Evolutionary conservation across 225 moss, liverwort and hornwort genomes (phyloP).

Genomic region (Thuidium tamariscinum): DNA sequence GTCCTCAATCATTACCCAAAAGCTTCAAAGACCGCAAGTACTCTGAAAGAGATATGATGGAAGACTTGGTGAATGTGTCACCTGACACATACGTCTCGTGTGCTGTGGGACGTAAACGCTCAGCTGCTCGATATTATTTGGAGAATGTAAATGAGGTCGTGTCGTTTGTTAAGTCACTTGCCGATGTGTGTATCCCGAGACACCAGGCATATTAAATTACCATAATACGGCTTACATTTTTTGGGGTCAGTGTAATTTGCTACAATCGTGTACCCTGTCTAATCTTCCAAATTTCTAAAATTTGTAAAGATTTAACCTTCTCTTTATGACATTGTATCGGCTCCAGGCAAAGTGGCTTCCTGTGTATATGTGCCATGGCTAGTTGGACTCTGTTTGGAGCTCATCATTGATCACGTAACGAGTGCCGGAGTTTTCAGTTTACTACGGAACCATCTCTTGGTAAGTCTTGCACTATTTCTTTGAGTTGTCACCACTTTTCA

Average conservation of each 20-base stretch:
- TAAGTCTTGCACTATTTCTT: neutral
- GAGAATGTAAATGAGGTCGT: constrained; percentile 71
- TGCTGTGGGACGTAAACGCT: constrained; percentile 77
- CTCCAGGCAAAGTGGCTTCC: neutral
- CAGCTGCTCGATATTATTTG: constrained; percentile 76
- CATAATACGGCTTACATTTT: constrained; percentile 26
- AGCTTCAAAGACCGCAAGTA: constrained; percentile 39
- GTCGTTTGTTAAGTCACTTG: constrained; percentile 54
- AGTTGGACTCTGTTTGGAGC: neutral
- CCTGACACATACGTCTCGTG: constrained; percentile 83
- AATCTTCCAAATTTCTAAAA: constrained; percentile 13
- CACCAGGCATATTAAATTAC: constrained; percentile 19
- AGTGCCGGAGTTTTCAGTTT: neutral
- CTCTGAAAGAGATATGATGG: constrained; percentile 25
- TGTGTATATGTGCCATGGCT: neutral
- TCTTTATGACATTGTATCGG: neutral
- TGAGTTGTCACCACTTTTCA: neutral
- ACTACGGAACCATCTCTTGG: neutral
- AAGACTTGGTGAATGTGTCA: constrained; percentile 62
- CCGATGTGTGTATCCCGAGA: constrained; percentile 28
- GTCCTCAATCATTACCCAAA: constrained; percentile 9
- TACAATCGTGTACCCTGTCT: constrained; percentile 15
- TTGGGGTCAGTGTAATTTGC: constrained; percentile 27
- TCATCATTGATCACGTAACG: neutral
- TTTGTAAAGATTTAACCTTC: constrained; percentile 27